Base-by-base conservation (phyloP, 805 yeast species). In the Suhomyces sp. region DNA sequence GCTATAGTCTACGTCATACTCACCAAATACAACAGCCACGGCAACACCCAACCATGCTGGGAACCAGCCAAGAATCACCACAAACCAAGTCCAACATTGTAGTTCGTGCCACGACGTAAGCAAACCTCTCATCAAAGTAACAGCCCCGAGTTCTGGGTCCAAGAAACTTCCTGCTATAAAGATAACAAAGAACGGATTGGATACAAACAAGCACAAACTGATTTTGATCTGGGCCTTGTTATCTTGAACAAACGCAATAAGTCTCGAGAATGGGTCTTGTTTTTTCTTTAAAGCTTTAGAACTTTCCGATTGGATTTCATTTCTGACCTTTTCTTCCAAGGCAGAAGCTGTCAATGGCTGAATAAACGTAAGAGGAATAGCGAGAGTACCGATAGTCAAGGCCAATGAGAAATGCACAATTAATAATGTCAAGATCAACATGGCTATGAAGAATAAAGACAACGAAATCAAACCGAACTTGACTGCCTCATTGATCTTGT, bases 361-460 rank as follows among this genome's bases (percentile, higher is more conserved):
- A 3, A 88, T 71, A 58, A 86, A 81, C 0, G 88, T 84, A 64
- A 93, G 71, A 8, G 97, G 96, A n/a, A 84, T 71, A 2, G 88
- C 82, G n/a, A 82, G 63, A 0, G 89, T 49, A 0, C 96, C 93
- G 52, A 92, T 73, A 4, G 77, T 62, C 47, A 89, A 77, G 0
- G 97, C 89, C 54, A 94, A 75, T 1, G 97, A 78, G 65, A 92
- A 94, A 69, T 94, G 91, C 21, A 93, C 78, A 55, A 91, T 90
- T 49, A 93, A 72, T 41, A 91, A 71, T 0, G 96, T 82, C 7
- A 89, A 82, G 41, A 91, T 75, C 29, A 84, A 76, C 63, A 90
- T 77, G 29, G 96, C 84, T 48, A 87, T 82, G 56, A 64, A 66
- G 53, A 73, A 73, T 46, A 74, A 81, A 33, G 87, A 73, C 35